Conservation (phyloP, 2,329 filamentous ascomycete genomes). For the Thielaviopsis cerberus region DNA sequence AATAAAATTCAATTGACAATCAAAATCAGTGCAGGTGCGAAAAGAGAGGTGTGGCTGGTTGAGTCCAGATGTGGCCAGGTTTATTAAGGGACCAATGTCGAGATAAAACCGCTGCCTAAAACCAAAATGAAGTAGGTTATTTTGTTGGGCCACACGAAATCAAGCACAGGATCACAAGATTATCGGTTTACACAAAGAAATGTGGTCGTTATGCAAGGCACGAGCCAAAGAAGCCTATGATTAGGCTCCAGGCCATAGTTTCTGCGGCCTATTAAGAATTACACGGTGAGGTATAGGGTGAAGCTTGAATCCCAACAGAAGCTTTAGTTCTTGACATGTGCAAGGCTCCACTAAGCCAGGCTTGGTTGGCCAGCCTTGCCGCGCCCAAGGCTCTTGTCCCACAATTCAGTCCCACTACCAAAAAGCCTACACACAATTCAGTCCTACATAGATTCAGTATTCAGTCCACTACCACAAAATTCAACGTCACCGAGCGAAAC, state of each 20-base stretch:
- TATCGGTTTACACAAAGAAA: background rate
- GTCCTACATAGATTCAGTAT: no score
- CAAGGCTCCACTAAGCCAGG: background rate
- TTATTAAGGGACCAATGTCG: background rate
- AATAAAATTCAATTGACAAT: background rate
- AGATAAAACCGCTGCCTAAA: background rate
- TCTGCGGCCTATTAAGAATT: background rate
- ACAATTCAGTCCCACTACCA: no score
- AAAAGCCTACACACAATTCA: no score
- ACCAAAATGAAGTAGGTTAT: background rate
- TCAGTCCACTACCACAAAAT: no score
- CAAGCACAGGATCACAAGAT: background rate
- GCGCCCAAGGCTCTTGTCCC: no score
- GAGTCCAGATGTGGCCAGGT: background rate
- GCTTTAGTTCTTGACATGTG: background rate
- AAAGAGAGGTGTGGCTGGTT: slow-evolving; percentile 1
- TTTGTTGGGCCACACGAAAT: background rate
- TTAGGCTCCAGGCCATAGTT: background rate
- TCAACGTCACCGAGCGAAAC: no score
- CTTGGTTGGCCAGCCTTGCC: no score
- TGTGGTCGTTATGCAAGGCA: background rate
- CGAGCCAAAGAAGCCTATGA: background rate
- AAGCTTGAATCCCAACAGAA: background rate
- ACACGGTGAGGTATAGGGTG: background rate
- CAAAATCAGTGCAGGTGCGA: background rate